Conservation (phyloP, 2,329 filamentous ascomycete genomes). For the Penicillium aurantiogriseum region DNA sequence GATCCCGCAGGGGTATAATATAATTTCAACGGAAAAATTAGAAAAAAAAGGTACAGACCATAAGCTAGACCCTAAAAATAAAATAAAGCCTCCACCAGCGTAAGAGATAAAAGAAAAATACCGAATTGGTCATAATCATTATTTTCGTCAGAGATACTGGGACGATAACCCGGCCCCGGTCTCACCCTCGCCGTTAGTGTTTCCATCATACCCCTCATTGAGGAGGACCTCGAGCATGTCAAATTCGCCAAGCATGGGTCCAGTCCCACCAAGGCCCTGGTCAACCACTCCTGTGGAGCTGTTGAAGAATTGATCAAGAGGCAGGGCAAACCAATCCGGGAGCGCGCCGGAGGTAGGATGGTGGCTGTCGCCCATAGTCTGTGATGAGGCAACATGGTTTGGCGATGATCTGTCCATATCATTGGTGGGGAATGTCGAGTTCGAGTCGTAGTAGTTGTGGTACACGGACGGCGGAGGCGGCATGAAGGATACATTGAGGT, state of each 20-base stretch:
- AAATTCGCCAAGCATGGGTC: slow-evolving; percentile 59
- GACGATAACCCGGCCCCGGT: slow-evolving; percentile 22
- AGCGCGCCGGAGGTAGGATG: slow-evolving; percentile 27
- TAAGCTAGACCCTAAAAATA: neutral
- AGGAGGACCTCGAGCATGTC: slow-evolving; percentile 50
- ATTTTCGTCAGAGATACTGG: slow-evolving; percentile 27
- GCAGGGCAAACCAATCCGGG: slow-evolving; percentile 62
- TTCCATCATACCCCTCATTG: slow-evolving; percentile 43
- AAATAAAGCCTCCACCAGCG: neutral
- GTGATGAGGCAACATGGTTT: slow-evolving; percentile 30
- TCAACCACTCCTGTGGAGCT: slow-evolving; percentile 46
- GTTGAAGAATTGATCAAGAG: slow-evolving; percentile 59
- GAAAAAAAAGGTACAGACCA: neutral
- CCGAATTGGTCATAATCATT: neutral
- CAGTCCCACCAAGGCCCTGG: slow-evolving; percentile 58
- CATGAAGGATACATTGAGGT: slow-evolving; percentile 48
- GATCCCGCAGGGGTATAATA: slow-evolving; percentile 21
- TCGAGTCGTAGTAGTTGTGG: slow-evolving; percentile 45
- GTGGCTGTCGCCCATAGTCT: slow-evolving; percentile 28
- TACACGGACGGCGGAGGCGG: slow-evolving; percentile 48
- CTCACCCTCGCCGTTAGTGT: slow-evolving; percentile 22
- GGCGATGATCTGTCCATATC: slow-evolving; percentile 30
- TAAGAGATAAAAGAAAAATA: neutral
- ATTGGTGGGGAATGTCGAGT: slow-evolving; percentile 33
- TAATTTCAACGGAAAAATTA: slow-evolving; percentile 1